Conservation (phyloP, 495 filamentous ascomycete species). For the Neurospora sp. region DNA sequence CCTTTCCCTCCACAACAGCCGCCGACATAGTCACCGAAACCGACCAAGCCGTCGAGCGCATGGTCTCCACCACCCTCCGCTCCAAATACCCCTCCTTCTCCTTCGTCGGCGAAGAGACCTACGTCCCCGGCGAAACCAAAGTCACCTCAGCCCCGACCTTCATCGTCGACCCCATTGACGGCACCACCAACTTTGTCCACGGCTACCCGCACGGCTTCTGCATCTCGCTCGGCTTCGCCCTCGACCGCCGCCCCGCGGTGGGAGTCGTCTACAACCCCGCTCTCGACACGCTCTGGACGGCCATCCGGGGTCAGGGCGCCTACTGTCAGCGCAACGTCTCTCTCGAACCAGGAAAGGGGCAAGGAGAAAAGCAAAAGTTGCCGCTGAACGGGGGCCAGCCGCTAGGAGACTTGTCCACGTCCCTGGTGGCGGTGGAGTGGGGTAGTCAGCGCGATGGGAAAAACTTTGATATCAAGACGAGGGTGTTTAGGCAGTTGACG, state of each 20-base stretch:
- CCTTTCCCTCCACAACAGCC: constrained; percentile 33
- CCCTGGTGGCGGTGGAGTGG: constrained; percentile 70
- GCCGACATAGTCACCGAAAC: constrained; percentile 83
- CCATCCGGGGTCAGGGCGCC: constrained; percentile 57
- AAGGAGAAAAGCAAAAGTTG: constrained; percentile 21
- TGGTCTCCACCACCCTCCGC: constrained; percentile 55
- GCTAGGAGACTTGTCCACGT: constrained; percentile 46
- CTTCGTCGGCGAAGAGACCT: constrained; percentile 83
- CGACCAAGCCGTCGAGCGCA: constrained; percentile 70
- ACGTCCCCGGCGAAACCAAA: constrained; percentile 48
- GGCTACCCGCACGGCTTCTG: constrained; percentile 60
- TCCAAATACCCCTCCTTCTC: constrained; percentile 55
- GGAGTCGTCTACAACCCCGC: constrained; percentile 84
- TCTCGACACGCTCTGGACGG: constrained; percentile 57
- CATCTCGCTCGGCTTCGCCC: constrained; percentile 69
- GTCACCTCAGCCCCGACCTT: constrained; percentile 70
- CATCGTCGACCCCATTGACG: constrained; percentile 84
- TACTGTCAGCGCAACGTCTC: constrained; percentile 40
- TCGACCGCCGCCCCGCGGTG: constrained; percentile 52
- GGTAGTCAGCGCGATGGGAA: constrained; percentile 59
- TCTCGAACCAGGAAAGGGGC: constrained; percentile 14
- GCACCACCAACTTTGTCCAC: constrained; percentile 84
- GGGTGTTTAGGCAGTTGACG: constrained; percentile 59
- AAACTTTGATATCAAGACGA: constrained; percentile 66
- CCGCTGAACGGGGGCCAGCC: constrained; percentile 50